These are phyloP conservation scores for Eutrema japonicum DNA, from an alignment of 345 rosid genomes.

Conservation along the genomic window DNA sequence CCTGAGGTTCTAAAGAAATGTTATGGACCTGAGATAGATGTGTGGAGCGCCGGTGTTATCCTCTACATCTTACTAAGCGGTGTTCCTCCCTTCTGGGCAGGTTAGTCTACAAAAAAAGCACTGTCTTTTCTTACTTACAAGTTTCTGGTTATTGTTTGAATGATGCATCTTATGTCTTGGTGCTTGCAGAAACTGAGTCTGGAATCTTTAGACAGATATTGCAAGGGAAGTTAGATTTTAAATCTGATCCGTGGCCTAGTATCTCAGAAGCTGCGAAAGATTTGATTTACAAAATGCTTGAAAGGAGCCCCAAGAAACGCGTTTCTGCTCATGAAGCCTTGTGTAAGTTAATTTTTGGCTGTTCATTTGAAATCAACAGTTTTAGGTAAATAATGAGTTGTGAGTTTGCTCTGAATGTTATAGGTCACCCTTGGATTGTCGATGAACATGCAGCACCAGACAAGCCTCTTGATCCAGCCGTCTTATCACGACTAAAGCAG, in stretches of 20 bases:
- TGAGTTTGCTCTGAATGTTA: constrained; percentile 34
- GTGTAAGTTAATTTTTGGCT: constrained; percentile 53
- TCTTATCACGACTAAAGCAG: constrained; percentile 87
- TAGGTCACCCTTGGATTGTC: constrained; percentile 97
- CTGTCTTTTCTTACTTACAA: not conserved
- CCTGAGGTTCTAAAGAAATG: constrained; percentile 89
- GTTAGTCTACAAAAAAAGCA: constrained; percentile 38
- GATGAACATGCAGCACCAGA: constrained; percentile 92
- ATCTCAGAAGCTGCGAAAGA: constrained; percentile 94
- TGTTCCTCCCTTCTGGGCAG: constrained; percentile 98
- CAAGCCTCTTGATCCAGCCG: constrained; percentile 95
- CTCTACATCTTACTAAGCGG: constrained; percentile 95
- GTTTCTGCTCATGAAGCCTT: constrained; percentile 87
- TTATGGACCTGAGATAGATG: constrained; percentile 93
- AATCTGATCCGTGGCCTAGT: constrained; percentile 94
- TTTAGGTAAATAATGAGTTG: not conserved
- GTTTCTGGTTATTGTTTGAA: constrained; percentile 12
- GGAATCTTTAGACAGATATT: constrained; percentile 95
- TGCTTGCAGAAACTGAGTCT: constrained; percentile 77
- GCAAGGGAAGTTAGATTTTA: constrained; percentile 81
- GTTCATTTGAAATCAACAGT: not conserved
- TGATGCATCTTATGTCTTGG: constrained; percentile 4
- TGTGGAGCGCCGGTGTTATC: constrained; percentile 99
- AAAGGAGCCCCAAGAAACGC: constrained; percentile 80
- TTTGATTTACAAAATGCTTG: constrained; percentile 83